These are phyloP conservation scores for Ensete ventricosum DNA, from an alignment of 176 grass and related monocot genomes.

Conservation along the genomic window DNA sequence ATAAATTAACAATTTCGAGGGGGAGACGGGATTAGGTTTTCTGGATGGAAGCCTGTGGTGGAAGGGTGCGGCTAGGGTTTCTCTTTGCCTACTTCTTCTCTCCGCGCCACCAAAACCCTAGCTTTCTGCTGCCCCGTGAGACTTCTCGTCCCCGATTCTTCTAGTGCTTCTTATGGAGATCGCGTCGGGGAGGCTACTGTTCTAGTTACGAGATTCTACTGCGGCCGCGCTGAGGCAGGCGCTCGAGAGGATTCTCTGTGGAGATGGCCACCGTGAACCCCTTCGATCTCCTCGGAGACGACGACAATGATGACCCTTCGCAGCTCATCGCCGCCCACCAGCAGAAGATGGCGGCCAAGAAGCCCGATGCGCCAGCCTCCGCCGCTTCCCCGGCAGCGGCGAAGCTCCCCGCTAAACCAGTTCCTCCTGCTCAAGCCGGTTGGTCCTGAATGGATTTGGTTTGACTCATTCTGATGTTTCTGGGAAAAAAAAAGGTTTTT, in stretches of 20 bases:
- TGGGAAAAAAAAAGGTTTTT: neutral
- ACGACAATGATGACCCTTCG: slow-evolving; percentile 73
- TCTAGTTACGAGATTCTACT: slow-evolving; percentile 8
- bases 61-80: slow-evolving; percentile 62
- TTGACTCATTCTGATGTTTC: neutral
- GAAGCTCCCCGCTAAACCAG: slow-evolving; percentile 51
- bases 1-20: no score
- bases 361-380: slow-evolving; percentile 25
- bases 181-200: slow-evolving; percentile 1
- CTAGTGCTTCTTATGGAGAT: no score
- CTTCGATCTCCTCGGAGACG: slow-evolving; percentile 54
- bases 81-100: neutral
- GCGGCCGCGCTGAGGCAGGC: slow-evolving; percentile 2
- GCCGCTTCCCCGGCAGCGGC: slow-evolving; percentile 12
- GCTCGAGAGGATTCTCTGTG: neutral
- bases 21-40: no score
- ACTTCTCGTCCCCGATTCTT: no score
- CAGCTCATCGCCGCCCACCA: slow-evolving; percentile 37
- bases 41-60: no score
- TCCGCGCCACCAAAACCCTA: no score
- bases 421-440: slow-evolving; percentile 66
- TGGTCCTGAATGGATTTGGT: slow-evolving; percentile 7
- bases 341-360: slow-evolving; percentile 18
- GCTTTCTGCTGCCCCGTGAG: no score
- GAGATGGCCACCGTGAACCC: slow-evolving; percentile 44